Base-by-base conservation (phyloP, 768 basidiomycete species). In the Phylloporus sp. region DNA sequence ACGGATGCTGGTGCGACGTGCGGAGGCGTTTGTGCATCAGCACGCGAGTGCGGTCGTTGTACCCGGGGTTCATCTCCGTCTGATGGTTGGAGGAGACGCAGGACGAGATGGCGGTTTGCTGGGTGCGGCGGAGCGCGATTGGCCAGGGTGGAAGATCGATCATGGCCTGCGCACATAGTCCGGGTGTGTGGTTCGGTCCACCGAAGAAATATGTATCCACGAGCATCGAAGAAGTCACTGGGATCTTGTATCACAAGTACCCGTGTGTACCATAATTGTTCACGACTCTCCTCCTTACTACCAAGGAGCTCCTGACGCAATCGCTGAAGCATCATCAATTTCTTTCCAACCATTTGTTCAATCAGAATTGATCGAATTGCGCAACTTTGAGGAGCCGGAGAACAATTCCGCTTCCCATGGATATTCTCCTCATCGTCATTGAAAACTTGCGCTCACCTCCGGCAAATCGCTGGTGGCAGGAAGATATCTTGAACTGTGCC, bases 1-100 rank as follows among this genome's bases (percentile, higher is more conserved):
- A n/a, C 43, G 31, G 39, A 49, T 57, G 57, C 1, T 58, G n/a
- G 39, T 41, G 43, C 43, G 55, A 24, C 50, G 46, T 10, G 6
- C 54, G 9, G 44, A 27, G 15, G 56, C 54, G 6, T 57, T 45
- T 28, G 16, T 3, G 11, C 38, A 16, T 10, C 18, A 44, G 43
- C 29, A 31, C 22, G 10, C 39, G 6, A 6, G 39, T 5, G 15
- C 22, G 26, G 36, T 36, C 43, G 7, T 22, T 22, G 31, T 45
- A 12, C 9, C 52, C 8, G 27, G 42, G 39, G 39, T 46, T 2
- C 29, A 8, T 23, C 15, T 51, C 22, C 6, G 5, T 3, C 32
- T 53, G 18, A 13, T 32, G 26, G 11, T 8, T 24, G 16, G 1
- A 13, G 3, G 2, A 12, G 20, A 22, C 4, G 20, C 2, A 5